These are phyloP conservation scores for Cercophora newfieldiana DNA, from an alignment of 495 filamentous ascomycete species.

Conservation along the genomic window DNA sequence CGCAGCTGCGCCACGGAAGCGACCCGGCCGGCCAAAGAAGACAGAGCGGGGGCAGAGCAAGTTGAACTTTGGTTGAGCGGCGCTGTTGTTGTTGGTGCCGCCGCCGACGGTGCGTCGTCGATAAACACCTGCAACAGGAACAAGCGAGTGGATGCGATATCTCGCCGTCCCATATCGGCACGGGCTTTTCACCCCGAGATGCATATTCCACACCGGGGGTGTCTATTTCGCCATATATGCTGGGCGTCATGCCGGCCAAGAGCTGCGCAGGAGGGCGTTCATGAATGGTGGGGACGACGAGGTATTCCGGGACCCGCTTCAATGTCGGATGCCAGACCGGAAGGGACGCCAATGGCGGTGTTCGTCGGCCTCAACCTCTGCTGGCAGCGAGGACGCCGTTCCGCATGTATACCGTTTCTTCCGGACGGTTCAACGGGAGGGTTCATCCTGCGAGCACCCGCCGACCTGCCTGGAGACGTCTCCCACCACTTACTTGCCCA, in stretches of 20 bases:
- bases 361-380: slow-evolving; percentile 1
- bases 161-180: neutral
- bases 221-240: neutral
- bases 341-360: slow-evolving; percentile 2
- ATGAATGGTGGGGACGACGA: neutral
- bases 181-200: neutral
- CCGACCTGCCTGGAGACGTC: neutral
- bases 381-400: slow-evolving; percentile 9
- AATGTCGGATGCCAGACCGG: neutral
- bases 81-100: slow-evolving; percentile 17
- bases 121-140: neutral
- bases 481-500: too few relatives aligned
- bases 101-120: slow-evolving; percentile 13
- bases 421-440: slow-evolving; percentile 6
- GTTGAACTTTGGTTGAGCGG: slow-evolving; percentile 64
- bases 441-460: neutral
- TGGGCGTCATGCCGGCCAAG: neutral
- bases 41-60: slow-evolving; percentile 76
- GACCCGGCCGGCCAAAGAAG: slow-evolving; percentile 45
- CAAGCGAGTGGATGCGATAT: neutral
- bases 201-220: neutral
- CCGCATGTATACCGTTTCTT: slow-evolving; percentile 10
- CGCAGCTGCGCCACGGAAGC: slow-evolving; percentile 34
- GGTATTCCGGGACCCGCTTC: neutral
- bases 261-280: neutral